phyloP scores from a whole-genome alignment of 192 early-diverging fungal genomes.

The Backusella westeae region DNA sequence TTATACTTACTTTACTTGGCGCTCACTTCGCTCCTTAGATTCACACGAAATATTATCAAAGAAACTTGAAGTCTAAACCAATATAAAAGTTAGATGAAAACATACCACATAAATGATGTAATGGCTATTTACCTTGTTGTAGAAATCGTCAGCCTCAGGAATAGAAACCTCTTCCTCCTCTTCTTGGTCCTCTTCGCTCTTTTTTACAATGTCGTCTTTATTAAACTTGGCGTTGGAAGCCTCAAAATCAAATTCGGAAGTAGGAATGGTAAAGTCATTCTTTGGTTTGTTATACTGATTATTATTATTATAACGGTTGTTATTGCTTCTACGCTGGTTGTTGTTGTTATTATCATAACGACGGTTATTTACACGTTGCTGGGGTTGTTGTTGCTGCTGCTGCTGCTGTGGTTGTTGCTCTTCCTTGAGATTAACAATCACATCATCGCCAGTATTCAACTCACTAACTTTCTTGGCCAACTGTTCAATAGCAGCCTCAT shows the following conservation, averaged over 20 bases:
- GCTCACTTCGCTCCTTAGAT: slow-evolving; percentile 55
- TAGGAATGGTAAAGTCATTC: slow-evolving; percentile 41
- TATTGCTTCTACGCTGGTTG: not conserved
- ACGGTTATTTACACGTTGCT: not conserved
- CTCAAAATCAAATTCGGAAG: slow-evolving; percentile 95
- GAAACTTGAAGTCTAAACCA: slow-evolving; percentile 98
- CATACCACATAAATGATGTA: not conserved
- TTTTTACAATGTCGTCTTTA: slow-evolving; percentile 52
- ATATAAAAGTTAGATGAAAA: slow-evolving; percentile 50
- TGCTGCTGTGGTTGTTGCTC: slow-evolving; percentile 2
- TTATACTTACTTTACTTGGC: slow-evolving; percentile 13
- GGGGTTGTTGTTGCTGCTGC: not conserved
- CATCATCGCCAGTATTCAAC: slow-evolving; percentile 37
- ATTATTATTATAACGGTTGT: not conserved
- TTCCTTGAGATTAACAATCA: not conserved
- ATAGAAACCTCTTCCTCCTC: slow-evolving; percentile 57
- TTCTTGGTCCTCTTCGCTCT: slow-evolving; percentile 37
- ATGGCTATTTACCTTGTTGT: slow-evolving; percentile 56
- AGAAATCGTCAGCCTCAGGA: slow-evolving; percentile 60
- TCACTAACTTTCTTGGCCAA: slow-evolving; percentile 57
- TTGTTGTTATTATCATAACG: slow-evolving; percentile 13
- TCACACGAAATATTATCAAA: slow-evolving; percentile 99
- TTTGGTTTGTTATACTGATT: not conserved
- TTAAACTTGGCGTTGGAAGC: slow-evolving; percentile 74
- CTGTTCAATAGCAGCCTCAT: slow-evolving; percentile 48